Conservation (phyloP, 768 basidiomycete genomes). For the Tricholoma sp. region DNA sequence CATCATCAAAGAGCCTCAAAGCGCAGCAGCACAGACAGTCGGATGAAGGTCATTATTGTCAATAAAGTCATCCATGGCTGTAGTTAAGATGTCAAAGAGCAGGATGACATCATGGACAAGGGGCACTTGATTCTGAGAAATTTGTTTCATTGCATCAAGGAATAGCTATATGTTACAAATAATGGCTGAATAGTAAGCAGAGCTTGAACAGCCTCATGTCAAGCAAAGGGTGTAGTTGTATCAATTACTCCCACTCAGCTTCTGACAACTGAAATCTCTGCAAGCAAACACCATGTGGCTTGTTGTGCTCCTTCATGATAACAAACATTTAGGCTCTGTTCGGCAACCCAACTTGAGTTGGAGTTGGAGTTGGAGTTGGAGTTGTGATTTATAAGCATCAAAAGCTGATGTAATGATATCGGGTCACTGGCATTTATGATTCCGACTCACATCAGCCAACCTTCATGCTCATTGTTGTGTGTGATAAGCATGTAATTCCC, state of each 20-base stretch:
- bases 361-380: no score
- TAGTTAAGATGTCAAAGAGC: constrained; percentile 15
- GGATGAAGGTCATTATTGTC: constrained; percentile 4
- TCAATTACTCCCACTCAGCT: constrained; percentile 18
- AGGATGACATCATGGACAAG: constrained; percentile 21
- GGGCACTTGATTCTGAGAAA: constrained; percentile 7
- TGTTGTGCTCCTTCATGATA: constrained; percentile 12
- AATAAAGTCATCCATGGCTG: constrained; percentile 6
- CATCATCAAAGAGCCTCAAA: neutral
- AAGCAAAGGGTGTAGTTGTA: constrained; percentile 12
- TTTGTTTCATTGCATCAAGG: constrained; percentile 7
- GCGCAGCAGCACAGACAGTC: neutral
- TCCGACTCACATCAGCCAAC: no score
- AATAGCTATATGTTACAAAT: neutral
- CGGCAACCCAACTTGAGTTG: no score
- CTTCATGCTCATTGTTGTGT: no score
- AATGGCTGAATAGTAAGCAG: neutral
- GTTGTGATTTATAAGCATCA: no score
- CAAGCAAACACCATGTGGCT: constrained; percentile 9
- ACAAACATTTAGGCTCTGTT: no score
- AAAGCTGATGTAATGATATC: no score
- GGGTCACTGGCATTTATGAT: no score
- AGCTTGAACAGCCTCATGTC: constrained; percentile 7
- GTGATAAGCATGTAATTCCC: no score
- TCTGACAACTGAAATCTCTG: constrained; percentile 12